Percentiles rank a stretch among this genome's conserved stretches.
These are phyloP conservation scores for Periglandula ipomoeae DNA, from an alignment of 2,329 filamentous ascomycete genomes.

Conservation along the genomic window DNA sequence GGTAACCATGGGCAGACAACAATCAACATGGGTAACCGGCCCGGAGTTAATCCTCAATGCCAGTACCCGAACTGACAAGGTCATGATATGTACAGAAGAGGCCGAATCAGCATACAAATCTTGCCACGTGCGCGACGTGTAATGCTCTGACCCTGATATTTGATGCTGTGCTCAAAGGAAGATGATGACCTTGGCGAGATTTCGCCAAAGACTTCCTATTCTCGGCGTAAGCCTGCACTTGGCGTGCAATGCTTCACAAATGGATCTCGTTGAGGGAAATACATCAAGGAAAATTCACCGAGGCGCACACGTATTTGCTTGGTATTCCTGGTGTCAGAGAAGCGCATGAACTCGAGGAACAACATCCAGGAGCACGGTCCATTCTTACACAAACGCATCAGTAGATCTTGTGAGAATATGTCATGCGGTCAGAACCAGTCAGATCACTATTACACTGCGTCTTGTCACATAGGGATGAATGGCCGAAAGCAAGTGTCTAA, in stretches of 20 bases:
- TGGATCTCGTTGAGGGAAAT: not conserved
- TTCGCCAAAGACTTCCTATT: not conserved
- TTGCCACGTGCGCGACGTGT: not conserved
- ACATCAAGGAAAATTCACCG: not conserved
- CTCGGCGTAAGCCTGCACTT: not conserved
- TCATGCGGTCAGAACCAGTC: conserved; percentile 1
- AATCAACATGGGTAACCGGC: not conserved
- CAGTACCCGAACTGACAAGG: not conserved
- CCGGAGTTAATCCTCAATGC: not conserved
- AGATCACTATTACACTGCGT: conserved; percentile 4
- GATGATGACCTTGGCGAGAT: not conserved
- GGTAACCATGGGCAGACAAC: too few species aligned
- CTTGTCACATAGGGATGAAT: not conserved
- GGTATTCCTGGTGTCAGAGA: not conserved
- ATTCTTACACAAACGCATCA: not conserved
- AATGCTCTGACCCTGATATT: not conserved
- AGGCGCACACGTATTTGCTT: not conserved
- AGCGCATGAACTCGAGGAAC: not conserved
- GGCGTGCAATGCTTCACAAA: not conserved
- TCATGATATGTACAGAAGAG: not conserved
- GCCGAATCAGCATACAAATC: not conserved
- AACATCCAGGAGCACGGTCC: not conserved
- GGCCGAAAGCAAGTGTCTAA: not conserved
- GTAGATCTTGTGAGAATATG: conserved; percentile 1
- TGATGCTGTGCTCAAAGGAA: not conserved